Evolutionary conservation across 2,329 filamentous ascomycete species (phyloP), one percentile per base, ranked within the genome.

Genomic region (Penicillium sclerotigenum): DNA sequence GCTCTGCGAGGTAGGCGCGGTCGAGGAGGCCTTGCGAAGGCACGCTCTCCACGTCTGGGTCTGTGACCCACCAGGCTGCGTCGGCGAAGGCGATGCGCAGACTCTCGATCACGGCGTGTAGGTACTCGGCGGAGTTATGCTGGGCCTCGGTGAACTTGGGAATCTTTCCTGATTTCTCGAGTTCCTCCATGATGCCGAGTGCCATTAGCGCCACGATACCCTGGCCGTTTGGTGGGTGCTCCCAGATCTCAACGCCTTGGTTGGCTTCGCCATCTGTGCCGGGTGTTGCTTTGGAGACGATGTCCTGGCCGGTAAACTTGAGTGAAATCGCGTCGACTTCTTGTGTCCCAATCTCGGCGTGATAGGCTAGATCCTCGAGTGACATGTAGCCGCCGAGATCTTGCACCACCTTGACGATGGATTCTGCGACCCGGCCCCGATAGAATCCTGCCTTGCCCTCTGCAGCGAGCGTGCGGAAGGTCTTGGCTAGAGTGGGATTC

Each of bases 121-220:
- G 83, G 66, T 91, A 93, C 6, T 86, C 80, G 0, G 88, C 79
- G 1, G 85, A 87, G 79, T 97, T 97, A 78, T 96, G 91, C 65
- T 96, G 88, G 2, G 80, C 47, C 28, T 59, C 46, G 5, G 52
- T 59, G 73, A 94, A 96, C 0, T 79, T 81, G 0, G 88, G 86
- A 57, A 97, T 91, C 65, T 85, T 85, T 37, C 87, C 88, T 16
- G 81, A 78, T 57, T 85, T 84, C 73, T 96, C 90, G 1, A 97
- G 81, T 69, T 92, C 86, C 71, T 97, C 87, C 47, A 99, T 79
- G 62, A 97, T 96, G 1, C 94, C 94, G 0, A 99, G 80, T 0
- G 94, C 90, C 87, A 97, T 96, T 31, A 97, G 79, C 0, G 94
- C 94, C 2, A 97, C 90, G 61, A 97, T 92, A 1, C 94, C 94